Base-by-base conservation (phyloP, 2,329 filamentous ascomycete genomes). In the Penicillium sp. region DNA sequence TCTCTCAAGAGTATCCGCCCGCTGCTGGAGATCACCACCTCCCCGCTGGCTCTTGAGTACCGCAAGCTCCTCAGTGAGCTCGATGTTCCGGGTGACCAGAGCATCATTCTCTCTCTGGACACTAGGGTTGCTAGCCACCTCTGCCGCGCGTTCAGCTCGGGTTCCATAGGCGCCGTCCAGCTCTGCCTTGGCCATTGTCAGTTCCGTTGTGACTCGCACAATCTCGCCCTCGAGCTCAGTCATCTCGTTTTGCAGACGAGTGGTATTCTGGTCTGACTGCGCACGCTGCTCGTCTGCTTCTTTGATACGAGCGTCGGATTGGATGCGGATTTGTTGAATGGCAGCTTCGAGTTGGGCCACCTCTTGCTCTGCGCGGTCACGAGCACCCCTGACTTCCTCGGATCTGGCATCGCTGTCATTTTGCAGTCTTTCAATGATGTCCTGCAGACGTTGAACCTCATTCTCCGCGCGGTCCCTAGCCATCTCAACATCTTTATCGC, bases 111-210 rank as follows among this genome's bases (percentile, higher is more conserved):
- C 83, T 51, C 78, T 81, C 64, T 84, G 82, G 40, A 85, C 77
- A 19, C 76, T 77, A 3, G 80, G 81, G 46, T 84, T 83, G 43
- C 78, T 76, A 9, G 83, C 82, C 10, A 81, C 81, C 67, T 87
- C 84, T n/a, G 84, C 86, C 11, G 85, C 85, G 30, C 87, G 83
- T 68, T 89, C 79, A 9, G 84, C 82, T 47, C 86, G 79, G n/a
- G 81, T 83, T 38, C 94, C 94, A 69, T 97, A 97, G 68, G 96
- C 95, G 58, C 91, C 91, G 65, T 96, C 94, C 26, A 97, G 89
- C 72, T 97, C 93, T 49, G 92, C 90, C 67, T 86, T 84, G 26
- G 89, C 91, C 62, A 97, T 87, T n/a, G 93, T 95, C 39, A 97
- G 82, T 76, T 97, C 87, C 2, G 86, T 89, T 34, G 85, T 85